These are phyloP conservation scores for Gnomoniopsis smithogilvyi DNA, from an alignment of 2,329 filamentous ascomycete genomes.

Conservation along the genomic window DNA sequence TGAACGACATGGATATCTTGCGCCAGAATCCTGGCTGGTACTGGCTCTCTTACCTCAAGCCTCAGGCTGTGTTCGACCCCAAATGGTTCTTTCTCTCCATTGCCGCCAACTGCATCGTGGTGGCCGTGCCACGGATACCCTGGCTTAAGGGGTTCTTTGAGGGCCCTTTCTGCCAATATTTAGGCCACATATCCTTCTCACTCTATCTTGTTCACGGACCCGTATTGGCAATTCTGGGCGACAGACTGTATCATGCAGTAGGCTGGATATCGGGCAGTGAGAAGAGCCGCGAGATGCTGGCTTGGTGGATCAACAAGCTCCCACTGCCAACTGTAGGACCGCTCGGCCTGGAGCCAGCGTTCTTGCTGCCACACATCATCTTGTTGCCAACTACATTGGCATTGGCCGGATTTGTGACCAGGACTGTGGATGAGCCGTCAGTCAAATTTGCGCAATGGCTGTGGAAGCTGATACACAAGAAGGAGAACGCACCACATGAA, in stretches of 20 bases:
- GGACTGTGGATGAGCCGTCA: conserved; percentile 56
- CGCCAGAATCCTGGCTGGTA: conserved; percentile 57
- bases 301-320: conserved; percentile 54
- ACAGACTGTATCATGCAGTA: conserved; percentile 59
- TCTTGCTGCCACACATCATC: conserved; percentile 57
- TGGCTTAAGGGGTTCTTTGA: conserved; percentile 59
- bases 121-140: conserved; percentile 52
- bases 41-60: conserved; percentile 58
- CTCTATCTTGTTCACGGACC: conserved; percentile 65
- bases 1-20: conserved; percentile 43
- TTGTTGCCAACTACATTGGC: conserved; percentile 58
- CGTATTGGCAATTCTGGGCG: conserved; percentile 55
- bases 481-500: conserved; percentile 13
- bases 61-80: conserved; percentile 61
- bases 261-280: conserved; percentile 51
- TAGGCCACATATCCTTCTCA: conserved; percentile 60
- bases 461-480: conserved; percentile 43
- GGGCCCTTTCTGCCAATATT: conserved; percentile 54
- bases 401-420: conserved; percentile 54
- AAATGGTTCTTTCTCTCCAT: conserved; percentile 69
- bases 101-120: conserved; percentile 55
- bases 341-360: conserved; percentile 58
- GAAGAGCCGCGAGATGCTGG: conserved; percentile 45
- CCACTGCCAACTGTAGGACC: conserved; percentile 54
- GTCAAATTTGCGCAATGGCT: conserved; percentile 56